Base-by-base conservation (phyloP, 495 filamentous ascomycete species). In the Cladorrhinum samala region DNA sequence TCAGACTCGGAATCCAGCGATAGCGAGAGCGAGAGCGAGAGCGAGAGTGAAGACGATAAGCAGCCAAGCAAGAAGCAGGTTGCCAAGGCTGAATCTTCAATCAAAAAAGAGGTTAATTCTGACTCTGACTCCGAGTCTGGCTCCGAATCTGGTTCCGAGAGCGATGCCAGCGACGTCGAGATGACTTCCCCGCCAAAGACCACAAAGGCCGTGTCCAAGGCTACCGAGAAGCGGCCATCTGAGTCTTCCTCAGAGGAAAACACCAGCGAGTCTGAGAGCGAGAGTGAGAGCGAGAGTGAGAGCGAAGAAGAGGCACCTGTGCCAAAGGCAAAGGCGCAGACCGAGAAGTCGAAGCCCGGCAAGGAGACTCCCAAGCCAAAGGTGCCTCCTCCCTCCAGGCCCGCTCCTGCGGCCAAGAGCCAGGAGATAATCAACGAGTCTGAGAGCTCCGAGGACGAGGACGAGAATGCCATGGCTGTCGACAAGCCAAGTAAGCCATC, bases 221-320 rank as follows among this genome's bases (percentile, higher is more conserved):
- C 33, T 2, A 20, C 33, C 6, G 11, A 33, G 27, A 33, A 33
- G 11, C 5, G 11, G 27, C 11, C 27, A 33, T 11, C 27, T 33
- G 6, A 33, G 27, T 33, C 27, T 6, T 33, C 27, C 17, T 45
- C 30, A 24, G 57, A 49, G 20, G 55, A 46, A 1, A 64, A 57
- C 23, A 53, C 54, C 7, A 63, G 64, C 38, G 61, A 64, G n/a
- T 44, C 60, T 16, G 53, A 50, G 53, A 50, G 59, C 52, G 53
- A 68, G 20, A 60, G 53, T 37, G 63, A 65, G 20, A 62, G 55
- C 37, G 66, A 64, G 21, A 66, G 61, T 25, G 59, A 63, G 7
- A 21, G 13, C 13, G 65, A 62, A 2, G 62, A 65, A 45, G 38
- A 36, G 44, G 55, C 11, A 46, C 39, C 45, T 9, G n/a, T 23